These are phyloP conservation scores for Byssochlamys sp. DNA, from an alignment of 2,329 filamentous ascomycete genomes.

Conservation along the genomic window DNA sequence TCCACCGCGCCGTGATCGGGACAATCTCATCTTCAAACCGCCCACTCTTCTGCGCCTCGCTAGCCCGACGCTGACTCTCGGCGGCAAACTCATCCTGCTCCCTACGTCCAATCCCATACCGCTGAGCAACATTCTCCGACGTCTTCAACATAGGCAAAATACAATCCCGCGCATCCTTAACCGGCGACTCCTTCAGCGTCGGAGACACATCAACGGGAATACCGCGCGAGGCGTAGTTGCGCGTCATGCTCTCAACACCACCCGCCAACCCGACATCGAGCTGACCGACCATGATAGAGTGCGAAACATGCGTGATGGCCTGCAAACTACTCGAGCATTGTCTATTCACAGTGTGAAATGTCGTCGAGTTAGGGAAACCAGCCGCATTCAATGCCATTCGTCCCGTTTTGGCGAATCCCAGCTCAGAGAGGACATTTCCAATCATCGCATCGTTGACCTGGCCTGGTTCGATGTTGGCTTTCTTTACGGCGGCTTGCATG, in stretches of 20 bases:
- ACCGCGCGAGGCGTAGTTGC: constrained; percentile 15
- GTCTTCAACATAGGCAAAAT: constrained; percentile 92
- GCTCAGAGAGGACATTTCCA: constrained; percentile 60
- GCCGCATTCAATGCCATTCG: constrained; percentile 78
- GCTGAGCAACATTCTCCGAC: constrained; percentile 79
- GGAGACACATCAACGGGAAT: constrained; percentile 18
- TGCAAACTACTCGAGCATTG: constrained; percentile 94
- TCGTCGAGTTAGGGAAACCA: constrained; percentile 78
- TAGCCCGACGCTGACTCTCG: constrained; percentile 74
- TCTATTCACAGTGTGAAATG: constrained; percentile 71
- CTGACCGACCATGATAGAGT: constrained; percentile 64
- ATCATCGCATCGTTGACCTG: constrained; percentile 71
- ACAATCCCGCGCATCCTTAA: constrained; percentile 65
- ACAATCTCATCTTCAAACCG: constrained; percentile 85
- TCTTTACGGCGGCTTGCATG: constrained; percentile 15
- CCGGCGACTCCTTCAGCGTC: constrained; percentile 9
- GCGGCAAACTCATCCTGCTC: constrained; percentile 72
- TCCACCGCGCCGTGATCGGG: constrained; percentile 71
- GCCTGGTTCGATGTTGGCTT: constrained; percentile 57
- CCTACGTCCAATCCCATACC: constrained; percentile 71
- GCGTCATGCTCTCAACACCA: constrained; percentile 76
- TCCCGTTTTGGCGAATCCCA: constrained; percentile 72
- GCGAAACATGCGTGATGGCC: constrained; percentile 81
- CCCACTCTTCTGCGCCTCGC: constrained; percentile 74
- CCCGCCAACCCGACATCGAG: constrained; percentile 82